Evolutionary conservation across 2,329 filamentous ascomycete genomes (phyloP).

Genomic region (Cadophora sp.): DNA sequence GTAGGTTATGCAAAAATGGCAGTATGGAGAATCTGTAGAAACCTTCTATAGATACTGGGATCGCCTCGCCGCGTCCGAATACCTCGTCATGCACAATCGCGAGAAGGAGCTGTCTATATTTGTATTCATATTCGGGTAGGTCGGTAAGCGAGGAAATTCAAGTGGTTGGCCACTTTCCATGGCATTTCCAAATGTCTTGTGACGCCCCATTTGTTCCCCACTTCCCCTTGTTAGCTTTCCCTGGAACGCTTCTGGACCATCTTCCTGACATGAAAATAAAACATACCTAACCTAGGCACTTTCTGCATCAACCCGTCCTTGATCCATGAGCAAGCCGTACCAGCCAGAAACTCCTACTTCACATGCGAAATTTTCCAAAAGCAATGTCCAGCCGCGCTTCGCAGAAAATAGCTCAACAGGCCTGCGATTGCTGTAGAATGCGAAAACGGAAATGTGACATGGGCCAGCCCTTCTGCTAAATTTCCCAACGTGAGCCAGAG

Average conservation of each 20-base stretch:
- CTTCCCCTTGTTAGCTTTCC: neutral
- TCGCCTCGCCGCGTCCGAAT: too few species aligned
- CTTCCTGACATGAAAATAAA: too few species aligned
- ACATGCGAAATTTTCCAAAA: neutral
- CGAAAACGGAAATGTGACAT: constrained; percentile 10
- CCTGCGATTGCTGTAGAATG: constrained; percentile 7
- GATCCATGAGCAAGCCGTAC: too few species aligned
- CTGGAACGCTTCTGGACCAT: too few species aligned
- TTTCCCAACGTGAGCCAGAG: neutral
- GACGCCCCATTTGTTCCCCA: neutral
- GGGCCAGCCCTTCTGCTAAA: neutral
- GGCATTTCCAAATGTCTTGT: neutral
- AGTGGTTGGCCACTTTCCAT: neutral
- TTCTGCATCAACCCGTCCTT: neutral
- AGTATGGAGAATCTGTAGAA: too few species aligned
- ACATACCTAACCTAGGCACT: too few species aligned
- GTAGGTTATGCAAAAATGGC: too few species aligned
- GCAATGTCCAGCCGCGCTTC: neutral
- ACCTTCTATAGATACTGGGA: too few species aligned
- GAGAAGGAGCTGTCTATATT: too few species aligned
- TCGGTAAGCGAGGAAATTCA: neutral
- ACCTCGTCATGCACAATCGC: too few species aligned
- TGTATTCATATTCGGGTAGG: too few species aligned
- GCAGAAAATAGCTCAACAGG: constrained; percentile 10
- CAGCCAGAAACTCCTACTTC: too few species aligned